Conservation (phyloP, 805 yeast species). For the Alloascoidea africana region DNA sequence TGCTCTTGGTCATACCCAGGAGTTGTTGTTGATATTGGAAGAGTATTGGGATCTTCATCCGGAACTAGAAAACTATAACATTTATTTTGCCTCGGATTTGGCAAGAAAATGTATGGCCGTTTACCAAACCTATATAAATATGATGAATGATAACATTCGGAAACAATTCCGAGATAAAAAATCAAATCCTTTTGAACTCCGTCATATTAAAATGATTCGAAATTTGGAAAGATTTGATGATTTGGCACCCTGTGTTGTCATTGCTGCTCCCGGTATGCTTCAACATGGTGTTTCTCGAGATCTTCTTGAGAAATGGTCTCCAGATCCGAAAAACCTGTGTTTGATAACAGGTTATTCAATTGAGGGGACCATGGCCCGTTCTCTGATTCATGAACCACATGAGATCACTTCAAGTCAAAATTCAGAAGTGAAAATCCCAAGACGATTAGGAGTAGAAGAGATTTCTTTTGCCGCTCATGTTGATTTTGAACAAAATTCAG, state of each 20-base stretch:
- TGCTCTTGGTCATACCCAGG: slow-evolving; percentile 96
- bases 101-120: slow-evolving; percentile 97
- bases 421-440: slow-evolving; percentile 72
- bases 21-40: slow-evolving; percentile 73
- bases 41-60: slow-evolving; percentile 86
- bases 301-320: slow-evolving; percentile 90
- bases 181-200: slow-evolving; percentile 83
- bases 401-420: slow-evolving; percentile 45
- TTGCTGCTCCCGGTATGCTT: slow-evolving; percentile 97
- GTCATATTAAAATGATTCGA: slow-evolving; percentile 65
- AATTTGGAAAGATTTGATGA: slow-evolving; percentile 80
- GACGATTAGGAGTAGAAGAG: slow-evolving; percentile 80
- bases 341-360: slow-evolving; percentile 94
- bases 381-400: slow-evolving; percentile 71
- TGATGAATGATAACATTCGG: slow-evolving; percentile 91
- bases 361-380: slow-evolving; percentile 96
- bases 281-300: slow-evolving; percentile 93
- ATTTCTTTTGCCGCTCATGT: slow-evolving; percentile 99
- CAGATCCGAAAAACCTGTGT: slow-evolving; percentile 81
- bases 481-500: slow-evolving; percentile 85
- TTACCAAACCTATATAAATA: slow-evolving; percentile 88
- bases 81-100: slow-evolving; percentile 83
- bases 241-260: slow-evolving; percentile 88
- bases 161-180: slow-evolving; percentile 61
- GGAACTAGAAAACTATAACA: slow-evolving; percentile 67